Conservation (phyloP, 2,329 filamentous ascomycete genomes). For the Neonectria magnoliae region DNA sequence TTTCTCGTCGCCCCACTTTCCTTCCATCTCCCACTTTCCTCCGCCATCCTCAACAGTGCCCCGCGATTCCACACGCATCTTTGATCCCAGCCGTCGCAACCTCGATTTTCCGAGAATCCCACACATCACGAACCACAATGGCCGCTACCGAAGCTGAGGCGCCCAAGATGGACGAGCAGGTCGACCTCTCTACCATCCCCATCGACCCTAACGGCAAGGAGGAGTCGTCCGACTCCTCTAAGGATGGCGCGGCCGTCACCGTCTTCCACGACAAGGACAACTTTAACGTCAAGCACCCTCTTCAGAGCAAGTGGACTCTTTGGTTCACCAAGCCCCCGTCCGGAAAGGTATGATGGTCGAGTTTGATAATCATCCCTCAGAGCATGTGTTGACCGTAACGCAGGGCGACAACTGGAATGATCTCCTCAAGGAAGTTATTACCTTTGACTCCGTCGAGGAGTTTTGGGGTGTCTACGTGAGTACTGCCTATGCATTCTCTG, state of each 20-base stretch:
- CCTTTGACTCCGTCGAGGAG: slow-evolving; percentile 97
- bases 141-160: slow-evolving; percentile 48
- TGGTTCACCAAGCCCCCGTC: slow-evolving; percentile 99
- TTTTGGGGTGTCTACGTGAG: slow-evolving; percentile 99
- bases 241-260: slow-evolving; percentile 72
- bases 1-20: slow-evolving; percentile 32
- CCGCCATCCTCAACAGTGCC: slow-evolving; percentile 38
- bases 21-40: slow-evolving; percentile 35
- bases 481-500: slow-evolving; percentile 33
- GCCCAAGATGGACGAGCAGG: slow-evolving; percentile 61
- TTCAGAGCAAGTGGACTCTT: slow-evolving; percentile 97
- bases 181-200: slow-evolving; percentile 75
- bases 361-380: neutral
- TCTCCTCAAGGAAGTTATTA: slow-evolving; percentile 97
- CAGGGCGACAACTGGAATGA: slow-evolving; percentile 99
- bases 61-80: slow-evolving; percentile 41
- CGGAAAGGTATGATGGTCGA: slow-evolving; percentile 76
- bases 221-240: slow-evolving; percentile 59
- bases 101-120: slow-evolving; percentile 26
- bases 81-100: slow-evolving; percentile 21
- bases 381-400: slow-evolving; percentile 25
- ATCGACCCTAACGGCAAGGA: slow-evolving; percentile 71
- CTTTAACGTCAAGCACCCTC: slow-evolving; percentile 99
- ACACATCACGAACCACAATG: slow-evolving; percentile 45
- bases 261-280: slow-evolving; percentile 99